phyloP scores from a whole-genome alignment of 768 basidiomycete species.

The Boletus pseudo-olivaceus region DNA sequence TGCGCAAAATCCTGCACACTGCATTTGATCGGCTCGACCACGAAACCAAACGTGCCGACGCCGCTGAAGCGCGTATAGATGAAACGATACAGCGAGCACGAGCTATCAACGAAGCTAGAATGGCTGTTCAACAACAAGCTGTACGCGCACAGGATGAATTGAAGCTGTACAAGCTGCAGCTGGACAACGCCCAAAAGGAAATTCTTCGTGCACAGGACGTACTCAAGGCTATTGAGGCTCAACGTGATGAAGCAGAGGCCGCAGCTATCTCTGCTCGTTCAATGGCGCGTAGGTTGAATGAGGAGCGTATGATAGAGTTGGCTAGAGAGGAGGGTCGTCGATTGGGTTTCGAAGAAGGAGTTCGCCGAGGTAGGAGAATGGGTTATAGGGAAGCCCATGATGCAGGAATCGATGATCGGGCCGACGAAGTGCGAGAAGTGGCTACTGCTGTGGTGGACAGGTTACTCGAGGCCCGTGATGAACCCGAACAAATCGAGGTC shows the following conservation, averaged over 20 bases:
- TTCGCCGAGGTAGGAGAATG: conserved; percentile 32
- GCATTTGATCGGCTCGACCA: conserved; percentile 38
- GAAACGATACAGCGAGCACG: conserved; percentile 29
- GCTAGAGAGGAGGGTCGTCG: conserved; percentile 55
- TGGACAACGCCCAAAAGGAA: conserved; percentile 57
- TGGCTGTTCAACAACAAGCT: conserved; percentile 29
- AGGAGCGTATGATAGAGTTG: conserved; percentile 44
- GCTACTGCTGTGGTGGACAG: conserved; percentile 21
- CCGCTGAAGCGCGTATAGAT: conserved; percentile 33
- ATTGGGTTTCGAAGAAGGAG: conserved; percentile 52
- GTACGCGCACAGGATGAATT: conserved; percentile 44
- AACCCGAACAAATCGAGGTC: conserved; percentile 23
- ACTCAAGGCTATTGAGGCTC: conserved; percentile 44
- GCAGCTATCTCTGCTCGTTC: conserved; percentile 44
- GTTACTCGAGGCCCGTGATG: conserved; percentile 22
- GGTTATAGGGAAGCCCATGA: conserved; percentile 28
- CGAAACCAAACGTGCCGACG: conserved; percentile 35
- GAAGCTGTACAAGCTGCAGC: conserved; percentile 52
- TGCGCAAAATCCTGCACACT: conserved; percentile 35
- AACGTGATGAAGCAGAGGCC: conserved; percentile 48
- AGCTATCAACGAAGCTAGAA: conserved; percentile 31
- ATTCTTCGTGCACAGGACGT: conserved; percentile 53
- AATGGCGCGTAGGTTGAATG: conserved; percentile 42
- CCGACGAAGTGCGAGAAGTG: conserved; percentile 16
- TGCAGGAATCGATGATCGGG: conserved; percentile 9